These are phyloP conservation scores for Proliferodiscus dingleyae DNA, from an alignment of 2,329 filamentous ascomycete species.

Conservation along the genomic window DNA sequence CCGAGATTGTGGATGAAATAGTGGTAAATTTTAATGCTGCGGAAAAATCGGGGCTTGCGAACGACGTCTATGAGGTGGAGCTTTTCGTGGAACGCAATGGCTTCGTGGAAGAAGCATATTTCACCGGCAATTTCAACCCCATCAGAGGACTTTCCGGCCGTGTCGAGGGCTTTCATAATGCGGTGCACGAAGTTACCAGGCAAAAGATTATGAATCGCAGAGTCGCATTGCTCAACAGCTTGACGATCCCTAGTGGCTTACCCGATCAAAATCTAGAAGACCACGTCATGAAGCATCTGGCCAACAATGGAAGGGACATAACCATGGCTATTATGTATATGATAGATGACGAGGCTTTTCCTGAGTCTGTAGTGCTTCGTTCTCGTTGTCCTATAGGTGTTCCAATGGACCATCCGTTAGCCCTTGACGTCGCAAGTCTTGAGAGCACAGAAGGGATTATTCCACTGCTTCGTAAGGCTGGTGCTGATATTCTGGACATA, in stretches of 20 bases:
- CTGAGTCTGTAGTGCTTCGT: slow-evolving; percentile 7
- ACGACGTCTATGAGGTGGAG: slow-evolving; percentile 20
- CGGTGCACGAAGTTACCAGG: slow-evolving; percentile 22
- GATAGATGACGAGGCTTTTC: slow-evolving; percentile 19
- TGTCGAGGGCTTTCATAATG: slow-evolving; percentile 25
- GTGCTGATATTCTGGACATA: slow-evolving; percentile 15
- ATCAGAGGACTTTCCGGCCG: slow-evolving; percentile 20
- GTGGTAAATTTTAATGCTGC: slow-evolving; percentile 16
- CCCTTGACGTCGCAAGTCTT: slow-evolving; percentile 14
- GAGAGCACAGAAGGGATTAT: slow-evolving; percentile 18
- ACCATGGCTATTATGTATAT: slow-evolving; percentile 27
- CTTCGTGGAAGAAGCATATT: slow-evolving; percentile 25
- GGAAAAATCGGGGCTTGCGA: slow-evolving; percentile 19
- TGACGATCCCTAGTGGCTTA: slow-evolving; percentile 13
- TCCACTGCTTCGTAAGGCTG: slow-evolving; percentile 20
- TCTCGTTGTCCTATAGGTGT: slow-evolving; percentile 23
- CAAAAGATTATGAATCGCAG: slow-evolving; percentile 22
- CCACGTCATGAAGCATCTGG: slow-evolving; percentile 20
- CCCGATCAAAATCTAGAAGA: slow-evolving; percentile 10
- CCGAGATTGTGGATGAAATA: slow-evolving; percentile 18
- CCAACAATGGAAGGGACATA: slow-evolving; percentile 23
- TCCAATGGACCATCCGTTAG: slow-evolving; percentile 19
- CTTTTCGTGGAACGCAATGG: slow-evolving; percentile 23
- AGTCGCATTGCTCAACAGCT: slow-evolving; percentile 18
- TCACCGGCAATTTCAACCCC: slow-evolving; percentile 27